A percentile compares a stretch with the other conserved stretches of the same genome.
Evolutionary conservation across 2,329 filamentous ascomycete genomes (phyloP).

Genomic region (Exserohilum rostratum): DNA sequence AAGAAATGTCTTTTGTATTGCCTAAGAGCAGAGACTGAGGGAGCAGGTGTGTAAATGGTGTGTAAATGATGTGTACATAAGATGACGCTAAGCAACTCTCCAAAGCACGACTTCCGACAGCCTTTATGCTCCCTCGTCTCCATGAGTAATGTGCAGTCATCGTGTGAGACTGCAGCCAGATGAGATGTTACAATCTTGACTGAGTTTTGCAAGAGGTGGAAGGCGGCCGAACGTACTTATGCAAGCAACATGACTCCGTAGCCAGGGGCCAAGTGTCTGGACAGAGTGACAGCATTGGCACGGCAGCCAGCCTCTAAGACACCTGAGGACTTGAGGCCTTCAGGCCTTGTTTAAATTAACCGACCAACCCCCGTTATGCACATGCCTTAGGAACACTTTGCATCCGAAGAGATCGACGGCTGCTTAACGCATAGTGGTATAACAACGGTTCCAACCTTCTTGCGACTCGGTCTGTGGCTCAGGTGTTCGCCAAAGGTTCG

Average conservation of each 20-base stretch:
- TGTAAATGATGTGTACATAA: constrained; percentile 18
- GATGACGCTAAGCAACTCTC: constrained; percentile 5
- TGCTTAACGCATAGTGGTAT: constrained; percentile 22
- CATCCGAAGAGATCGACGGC: constrained; percentile 13
- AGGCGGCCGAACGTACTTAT: neutral
- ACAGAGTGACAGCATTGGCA: no score
- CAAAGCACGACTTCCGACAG: neutral
- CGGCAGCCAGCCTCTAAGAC: neutral
- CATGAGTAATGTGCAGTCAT: no score
- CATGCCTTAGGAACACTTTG: constrained; percentile 18
- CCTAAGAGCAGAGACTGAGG: neutral
- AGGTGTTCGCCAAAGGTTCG: constrained; percentile 18
- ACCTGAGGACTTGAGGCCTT: neutral
- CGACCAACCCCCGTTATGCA: constrained; percentile 7
- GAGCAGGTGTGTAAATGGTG: constrained; percentile 19
- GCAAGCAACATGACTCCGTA: neutral
- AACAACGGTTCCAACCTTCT: neutral
- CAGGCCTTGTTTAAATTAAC: neutral
- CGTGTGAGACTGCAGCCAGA: no score
- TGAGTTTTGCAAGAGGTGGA: neutral
- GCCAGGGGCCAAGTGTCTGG: neutral
- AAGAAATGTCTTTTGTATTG: constrained; percentile 3
- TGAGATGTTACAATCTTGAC: no score
- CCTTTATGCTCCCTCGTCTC: no score
- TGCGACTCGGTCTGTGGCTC: constrained; percentile 12